Conservation (phyloP, 2,329 filamentous ascomycete species). For the Aureobasidium sp. region DNA sequence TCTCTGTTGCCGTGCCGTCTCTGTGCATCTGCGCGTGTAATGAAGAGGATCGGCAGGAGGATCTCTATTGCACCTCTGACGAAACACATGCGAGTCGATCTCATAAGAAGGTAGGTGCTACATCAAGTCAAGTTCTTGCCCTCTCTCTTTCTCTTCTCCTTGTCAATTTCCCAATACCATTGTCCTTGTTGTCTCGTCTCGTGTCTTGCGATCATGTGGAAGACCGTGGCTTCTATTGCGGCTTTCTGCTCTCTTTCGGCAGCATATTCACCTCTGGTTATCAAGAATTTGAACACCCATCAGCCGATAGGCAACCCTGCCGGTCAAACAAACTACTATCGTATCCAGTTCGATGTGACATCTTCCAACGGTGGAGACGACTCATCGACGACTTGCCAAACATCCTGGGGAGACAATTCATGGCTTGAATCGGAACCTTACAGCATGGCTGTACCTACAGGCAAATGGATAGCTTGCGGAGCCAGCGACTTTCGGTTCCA, state of each 20-base stretch:
- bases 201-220: neutral
- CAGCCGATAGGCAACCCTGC: conserved; percentile 24
- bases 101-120: neutral
- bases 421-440: conserved; percentile 16
- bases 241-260: neutral
- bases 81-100: neutral
- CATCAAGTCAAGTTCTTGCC: neutral
- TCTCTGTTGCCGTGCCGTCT: neutral
- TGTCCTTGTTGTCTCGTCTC: neutral
- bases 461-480: conserved; percentile 23
- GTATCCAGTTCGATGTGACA: conserved; percentile 22
- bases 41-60: conserved; percentile 2
- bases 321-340: conserved; percentile 24
- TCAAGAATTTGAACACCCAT: conserved; percentile 20
- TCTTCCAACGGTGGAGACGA: conserved; percentile 18
- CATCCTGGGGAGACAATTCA: conserved; percentile 24
- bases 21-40: conserved; percentile 1
- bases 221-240: neutral
- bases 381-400: conserved; percentile 19
- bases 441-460: conserved; percentile 20
- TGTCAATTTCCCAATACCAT: neutral
- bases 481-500: conserved; percentile 22
- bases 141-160: neutral
- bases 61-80: neutral
- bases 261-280: conserved; percentile 11